Evolutionary conservation across 169 alveolate species (phyloP).

Genomic region (Amoebophrya sp.): DNA sequence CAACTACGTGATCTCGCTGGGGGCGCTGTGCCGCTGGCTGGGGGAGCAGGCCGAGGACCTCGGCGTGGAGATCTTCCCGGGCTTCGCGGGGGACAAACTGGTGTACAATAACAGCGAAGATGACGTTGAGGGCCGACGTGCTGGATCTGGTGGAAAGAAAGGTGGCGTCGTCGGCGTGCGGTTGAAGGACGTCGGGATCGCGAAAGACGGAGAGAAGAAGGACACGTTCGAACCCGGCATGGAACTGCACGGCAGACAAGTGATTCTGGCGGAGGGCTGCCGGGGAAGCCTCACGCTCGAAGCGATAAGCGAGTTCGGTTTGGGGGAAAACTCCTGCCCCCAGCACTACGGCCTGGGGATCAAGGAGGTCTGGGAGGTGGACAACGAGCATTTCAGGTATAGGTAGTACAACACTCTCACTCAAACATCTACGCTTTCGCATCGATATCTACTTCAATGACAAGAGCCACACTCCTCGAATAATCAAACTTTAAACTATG

Average conservation of each 20-base stretch:
- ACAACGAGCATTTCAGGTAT: not conserved
- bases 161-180: conserved; percentile 54
- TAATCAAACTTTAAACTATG: too few relatives aligned
- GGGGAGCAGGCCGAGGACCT: conserved; percentile 59
- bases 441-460: too few relatives aligned
- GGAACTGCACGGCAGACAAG: conserved; percentile 45
- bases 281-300: conserved; percentile 54
- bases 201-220: conserved; percentile 49
- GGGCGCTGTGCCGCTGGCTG: conserved; percentile 61
- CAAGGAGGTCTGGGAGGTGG: conserved; percentile 48
- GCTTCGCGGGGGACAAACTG: conserved; percentile 49
- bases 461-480: too few relatives aligned
- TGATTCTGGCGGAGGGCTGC: conserved; percentile 64
- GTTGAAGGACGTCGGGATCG: conserved; percentile 57
- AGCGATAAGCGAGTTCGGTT: conserved; percentile 34
- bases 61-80: conserved; percentile 68
- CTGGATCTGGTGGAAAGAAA: conserved; percentile 24
- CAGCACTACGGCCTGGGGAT: conserved; percentile 53
- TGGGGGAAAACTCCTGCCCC: conserved; percentile 38
- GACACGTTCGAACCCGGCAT: conserved; percentile 54
- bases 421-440: too few relatives aligned
- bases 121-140: too few relatives aligned
- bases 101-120: too few relatives aligned
- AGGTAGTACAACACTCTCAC: too few relatives aligned
- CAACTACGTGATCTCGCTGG: conserved; percentile 58